Conservation (phyloP, 2,329 filamentous ascomycete species). For the Aureobasidium sp. region DNA sequence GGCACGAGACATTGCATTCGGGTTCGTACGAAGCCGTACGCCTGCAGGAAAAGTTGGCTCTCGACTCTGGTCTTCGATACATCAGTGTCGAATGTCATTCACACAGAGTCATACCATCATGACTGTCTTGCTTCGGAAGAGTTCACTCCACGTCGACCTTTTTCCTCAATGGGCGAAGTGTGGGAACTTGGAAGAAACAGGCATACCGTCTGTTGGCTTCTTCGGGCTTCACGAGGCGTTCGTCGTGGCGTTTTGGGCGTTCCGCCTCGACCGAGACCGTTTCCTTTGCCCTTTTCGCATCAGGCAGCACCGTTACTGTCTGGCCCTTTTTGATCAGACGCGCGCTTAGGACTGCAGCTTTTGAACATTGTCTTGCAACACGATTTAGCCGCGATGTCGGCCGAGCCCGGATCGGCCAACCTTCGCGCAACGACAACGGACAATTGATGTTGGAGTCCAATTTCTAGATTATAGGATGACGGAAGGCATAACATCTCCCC, state of each 20-base stretch:
- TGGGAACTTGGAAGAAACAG: neutral
- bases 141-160: neutral
- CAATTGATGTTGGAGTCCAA: neutral
- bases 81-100: neutral
- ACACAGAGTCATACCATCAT: neutral
- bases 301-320: neutral
- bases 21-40: neutral
- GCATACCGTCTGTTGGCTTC: neutral
- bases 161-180: neutral
- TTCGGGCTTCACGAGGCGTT: neutral
- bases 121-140: neutral
- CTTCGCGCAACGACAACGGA: neutral
- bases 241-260: neutral
- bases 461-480: neutral
- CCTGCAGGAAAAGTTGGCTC: neutral
- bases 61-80: neutral
- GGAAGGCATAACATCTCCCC: neutral
- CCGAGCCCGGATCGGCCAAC: neutral
- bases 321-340: neutral
- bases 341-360: neutral
- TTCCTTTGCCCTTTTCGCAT: neutral
- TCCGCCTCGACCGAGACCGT: neutral
- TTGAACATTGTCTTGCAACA: neutral
- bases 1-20: neutral
- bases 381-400: neutral